Conservation (phyloP, 345 rosid genomes). For the Dimocarpus longan region DNA sequence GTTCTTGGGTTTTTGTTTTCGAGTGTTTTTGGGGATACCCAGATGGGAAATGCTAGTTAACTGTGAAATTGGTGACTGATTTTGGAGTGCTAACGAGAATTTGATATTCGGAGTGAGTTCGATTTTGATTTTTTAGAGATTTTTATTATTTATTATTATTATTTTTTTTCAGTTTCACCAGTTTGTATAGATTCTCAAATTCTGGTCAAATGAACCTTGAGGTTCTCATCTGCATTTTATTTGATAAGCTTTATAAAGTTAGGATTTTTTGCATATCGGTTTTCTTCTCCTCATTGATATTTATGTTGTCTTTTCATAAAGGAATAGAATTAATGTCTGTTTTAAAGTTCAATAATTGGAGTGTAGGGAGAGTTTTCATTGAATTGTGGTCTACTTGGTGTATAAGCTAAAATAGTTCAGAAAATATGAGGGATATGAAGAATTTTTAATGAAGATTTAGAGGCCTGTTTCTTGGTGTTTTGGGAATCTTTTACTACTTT, state of each 20-base stretch:
- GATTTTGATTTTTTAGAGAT: background rate
- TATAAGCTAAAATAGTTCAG: too few species aligned
- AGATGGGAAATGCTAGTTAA: slow-evolving; percentile 13
- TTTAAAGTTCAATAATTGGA: background rate
- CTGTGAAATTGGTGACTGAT: slow-evolving; percentile 1
- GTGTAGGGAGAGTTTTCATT: background rate
- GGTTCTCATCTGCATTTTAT: slow-evolving; percentile 7
- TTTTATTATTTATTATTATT: too few species aligned
- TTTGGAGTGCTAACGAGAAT: background rate
- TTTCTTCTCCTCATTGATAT: background rate
- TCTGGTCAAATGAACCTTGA: background rate
- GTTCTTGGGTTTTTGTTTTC: background rate
- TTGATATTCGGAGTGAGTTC: background rate
- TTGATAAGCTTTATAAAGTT: background rate
- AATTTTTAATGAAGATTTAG: background rate
- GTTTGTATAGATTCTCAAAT: slow-evolving; percentile 6
- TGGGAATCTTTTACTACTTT: background rate
- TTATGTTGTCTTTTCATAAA: background rate
- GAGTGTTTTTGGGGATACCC: slow-evolving; percentile 11
- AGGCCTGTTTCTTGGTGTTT: background rate
- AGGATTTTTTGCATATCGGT: background rate
- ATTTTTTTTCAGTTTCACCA: background rate
- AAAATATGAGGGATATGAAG: background rate
- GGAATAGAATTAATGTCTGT: background rate
- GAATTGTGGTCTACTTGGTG: background rate